phyloP scores from a whole-genome alignment of 306 rosid genomes.

The Cyamopsis tetragonoloba region DNA sequence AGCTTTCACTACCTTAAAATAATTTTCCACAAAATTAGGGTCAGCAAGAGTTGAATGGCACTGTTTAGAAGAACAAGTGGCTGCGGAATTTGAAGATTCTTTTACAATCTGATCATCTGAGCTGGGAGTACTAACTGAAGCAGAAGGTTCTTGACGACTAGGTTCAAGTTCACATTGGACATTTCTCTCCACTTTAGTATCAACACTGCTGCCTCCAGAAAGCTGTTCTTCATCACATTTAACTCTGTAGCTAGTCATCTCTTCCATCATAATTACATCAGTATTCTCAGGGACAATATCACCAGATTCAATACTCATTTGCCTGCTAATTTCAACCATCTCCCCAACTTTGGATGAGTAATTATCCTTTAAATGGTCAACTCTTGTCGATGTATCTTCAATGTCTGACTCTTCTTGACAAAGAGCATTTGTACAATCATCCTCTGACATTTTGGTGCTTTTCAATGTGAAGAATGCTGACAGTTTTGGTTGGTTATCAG shows the following conservation, averaged over 20 bases:
- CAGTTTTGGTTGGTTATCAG: slow-evolving; percentile 65
- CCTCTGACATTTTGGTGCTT: slow-evolving; percentile 30
- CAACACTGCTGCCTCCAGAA: slow-evolving; percentile 34
- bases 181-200: slow-evolving; percentile 28
- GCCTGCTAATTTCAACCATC: slow-evolving; percentile 18
- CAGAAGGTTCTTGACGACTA: slow-evolving; percentile 36
- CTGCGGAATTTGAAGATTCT: slow-evolving; percentile 36
- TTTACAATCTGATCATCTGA: slow-evolving; percentile 28
- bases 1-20: slow-evolving; percentile 74
- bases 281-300: slow-evolving; percentile 26
- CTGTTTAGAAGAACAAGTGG: slow-evolving; percentile 44
- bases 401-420: slow-evolving; percentile 38
- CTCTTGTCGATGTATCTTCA: slow-evolving; percentile 36
- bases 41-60: slow-evolving; percentile 67
- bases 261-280: slow-evolving; percentile 31
- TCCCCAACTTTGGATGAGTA: slow-evolving; percentile 30
- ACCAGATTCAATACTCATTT: slow-evolving; percentile 36
- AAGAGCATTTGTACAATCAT: slow-evolving; percentile 27
- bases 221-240: slow-evolving; percentile 30
- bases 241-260: slow-evolving; percentile 31
- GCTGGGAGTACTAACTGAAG: slow-evolving; percentile 37
- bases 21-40: slow-evolving; percentile 86
- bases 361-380: slow-evolving; percentile 37
- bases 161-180: slow-evolving; percentile 32
- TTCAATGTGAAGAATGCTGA: slow-evolving; percentile 63